Conservation (phyloP, 1,139 yeast species). For the Suhomyces choctaworum region DNA sequence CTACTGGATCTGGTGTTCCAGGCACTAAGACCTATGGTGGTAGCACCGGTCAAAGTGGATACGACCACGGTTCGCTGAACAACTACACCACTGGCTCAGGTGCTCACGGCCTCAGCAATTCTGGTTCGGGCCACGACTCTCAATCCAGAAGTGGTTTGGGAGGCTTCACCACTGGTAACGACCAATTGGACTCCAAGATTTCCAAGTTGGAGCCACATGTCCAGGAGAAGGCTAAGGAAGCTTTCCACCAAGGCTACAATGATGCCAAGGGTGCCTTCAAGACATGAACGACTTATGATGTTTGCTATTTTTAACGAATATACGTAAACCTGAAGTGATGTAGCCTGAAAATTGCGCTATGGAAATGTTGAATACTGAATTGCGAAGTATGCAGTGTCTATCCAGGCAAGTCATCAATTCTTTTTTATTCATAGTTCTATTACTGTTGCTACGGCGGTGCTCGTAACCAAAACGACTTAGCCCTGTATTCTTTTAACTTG, state of each 20-base stretch:
- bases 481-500: too few species aligned
- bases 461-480: background rate
- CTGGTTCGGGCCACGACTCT: slow-evolving; percentile 1
- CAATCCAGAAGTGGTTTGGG: slow-evolving; percentile 9
- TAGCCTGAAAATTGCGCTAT: background rate
- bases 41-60: background rate
- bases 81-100: slow-evolving; percentile 3
- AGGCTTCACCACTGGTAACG: slow-evolving; percentile 38
- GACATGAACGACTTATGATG: slow-evolving; percentile 2
- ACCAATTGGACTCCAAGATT: slow-evolving; percentile 35
- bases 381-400: too few species aligned
- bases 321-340: background rate
- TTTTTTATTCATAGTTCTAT: too few species aligned
- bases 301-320: slow-evolving; percentile 1
- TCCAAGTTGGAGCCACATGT: slow-evolving; percentile 34
- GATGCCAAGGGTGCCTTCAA: slow-evolving; percentile 35
- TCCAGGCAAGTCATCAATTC: too few species aligned
- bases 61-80: background rate
- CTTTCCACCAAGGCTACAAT: slow-evolving; percentile 38
- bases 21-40: slow-evolving; percentile 1
- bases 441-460: too few species aligned
- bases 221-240: slow-evolving; percentile 40
- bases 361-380: background rate
- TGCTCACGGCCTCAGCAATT: background rate
- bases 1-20: slow-evolving; percentile 8